Base-by-base conservation (phyloP, 2,329 filamentous ascomycete species). In the Monilinia aucupariae region DNA sequence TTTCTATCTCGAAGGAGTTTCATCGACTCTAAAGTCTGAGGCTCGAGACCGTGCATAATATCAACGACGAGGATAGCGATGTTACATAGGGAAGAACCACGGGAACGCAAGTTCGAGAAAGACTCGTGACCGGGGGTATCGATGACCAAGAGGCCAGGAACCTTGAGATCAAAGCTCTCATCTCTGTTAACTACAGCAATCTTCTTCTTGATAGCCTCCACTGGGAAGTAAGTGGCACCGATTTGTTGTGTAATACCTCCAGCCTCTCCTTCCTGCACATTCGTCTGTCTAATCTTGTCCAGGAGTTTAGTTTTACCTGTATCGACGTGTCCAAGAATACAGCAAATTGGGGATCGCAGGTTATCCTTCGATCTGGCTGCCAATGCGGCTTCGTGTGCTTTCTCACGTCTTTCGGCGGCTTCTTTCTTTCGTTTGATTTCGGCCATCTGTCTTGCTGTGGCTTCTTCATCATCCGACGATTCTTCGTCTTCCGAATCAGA, bases 181-280 rank as follows among this genome's bases (percentile, higher is more conserved):
- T 99, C 92, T 73, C 85, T 83, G 81, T 99, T 99, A 74, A 99
- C 90, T 20, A 97, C 93, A 25, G 86, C 84, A 20, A 91, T 96
- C 84, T 99, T 99, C 76, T 92, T 88, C 77, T 85, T 84, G 74
- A 99, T 88, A 65, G 94, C 91, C 60, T 97, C 93, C 43, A 93
- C 88, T 9, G 94, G 96, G 84, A 99, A 99, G 81, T 97, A 99
- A 2, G 94, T 99, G 59, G 94, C 94, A 87, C 94, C 94, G 74
- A 99, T 99, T 78, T 99, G 94, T 79, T 99, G 94, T 9, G 94
- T 99, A 74, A 99, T 99, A 87, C 94, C 94, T 82, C 94, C 96
- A 48, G 94, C 96, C 84, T 99, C 94, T 73, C 94, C 94, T 78
- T 97, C 94, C 75, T 99, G 96, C 43, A 99, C 94, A 74, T 99